Percentiles rank a stretch among this genome's conserved stretches.
These are phyloP conservation scores for Metschnikowia similis DNA, from an alignment of 805 yeast genomes.

Conservation along the genomic window DNA sequence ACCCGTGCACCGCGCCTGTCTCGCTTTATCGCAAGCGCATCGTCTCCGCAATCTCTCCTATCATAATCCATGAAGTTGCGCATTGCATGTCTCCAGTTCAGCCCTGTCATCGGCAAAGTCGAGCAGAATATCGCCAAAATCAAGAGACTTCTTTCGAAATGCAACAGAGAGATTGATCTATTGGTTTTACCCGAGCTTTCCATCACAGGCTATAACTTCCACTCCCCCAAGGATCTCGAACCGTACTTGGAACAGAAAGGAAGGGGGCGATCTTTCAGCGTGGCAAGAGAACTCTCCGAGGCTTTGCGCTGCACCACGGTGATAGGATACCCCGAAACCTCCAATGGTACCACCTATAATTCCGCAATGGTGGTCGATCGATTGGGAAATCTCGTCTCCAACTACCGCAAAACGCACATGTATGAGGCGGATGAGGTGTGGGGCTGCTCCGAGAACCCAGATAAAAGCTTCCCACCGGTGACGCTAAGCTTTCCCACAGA, in stretches of 20 bases:
- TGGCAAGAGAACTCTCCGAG: conserved; percentile 55
- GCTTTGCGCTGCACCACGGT: conserved; percentile 59
- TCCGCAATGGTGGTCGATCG: conserved; percentile 65
- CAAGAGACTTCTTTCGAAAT: conserved; percentile 29
- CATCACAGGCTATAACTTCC: conserved; percentile 77
- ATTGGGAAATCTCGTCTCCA: conserved; percentile 52
- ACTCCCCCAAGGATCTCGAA: conserved; percentile 36
- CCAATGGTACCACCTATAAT: conserved; percentile 49
- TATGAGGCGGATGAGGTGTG: conserved; percentile 76
- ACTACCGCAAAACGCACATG: conserved; percentile 72
- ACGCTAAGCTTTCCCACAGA: conserved; percentile 32
- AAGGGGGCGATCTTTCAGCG: conserved; percentile 45
- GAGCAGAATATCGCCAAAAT: conserved; percentile 52
- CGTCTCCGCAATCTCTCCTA: background rate
- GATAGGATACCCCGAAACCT: conserved; percentile 76
- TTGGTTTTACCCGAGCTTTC: conserved; percentile 81
- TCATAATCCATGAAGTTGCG: conserved; percentile 40
- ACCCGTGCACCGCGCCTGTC: background rate
- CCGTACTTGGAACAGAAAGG: conserved; percentile 54
- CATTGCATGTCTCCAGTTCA: conserved; percentile 65
- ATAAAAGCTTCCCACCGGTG: conserved; percentile 49
- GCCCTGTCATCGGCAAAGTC: conserved; percentile 58
- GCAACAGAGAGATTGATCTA: conserved; percentile 48
- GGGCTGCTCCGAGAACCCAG: conserved; percentile 72
- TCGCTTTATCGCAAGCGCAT: background rate